These are phyloP conservation scores for Wallacemonas sp. DNA, from an alignment of 208 protist genomes.

Conservation along the genomic window DNA sequence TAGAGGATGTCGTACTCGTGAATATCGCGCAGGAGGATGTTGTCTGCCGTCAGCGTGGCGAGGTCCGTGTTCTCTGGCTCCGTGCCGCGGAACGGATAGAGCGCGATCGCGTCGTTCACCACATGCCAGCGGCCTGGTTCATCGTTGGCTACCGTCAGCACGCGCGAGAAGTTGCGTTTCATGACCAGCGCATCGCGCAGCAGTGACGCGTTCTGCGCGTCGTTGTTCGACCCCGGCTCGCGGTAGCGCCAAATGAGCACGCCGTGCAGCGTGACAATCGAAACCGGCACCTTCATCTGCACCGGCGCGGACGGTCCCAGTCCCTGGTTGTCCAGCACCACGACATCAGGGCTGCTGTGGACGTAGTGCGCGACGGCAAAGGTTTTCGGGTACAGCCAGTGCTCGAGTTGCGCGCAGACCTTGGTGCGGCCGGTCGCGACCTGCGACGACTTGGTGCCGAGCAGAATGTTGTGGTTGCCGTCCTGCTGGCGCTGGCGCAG, in stretches of 20 bases:
- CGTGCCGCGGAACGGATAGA: conserved; percentile 57
- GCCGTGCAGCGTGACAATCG: conserved; percentile 79
- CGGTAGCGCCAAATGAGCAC: conserved; percentile 77
- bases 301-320: conserved; percentile 36
- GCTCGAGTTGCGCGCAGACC: conserved; percentile 81
- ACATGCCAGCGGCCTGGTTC: conserved; percentile 69
- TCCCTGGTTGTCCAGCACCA: conserved; percentile 72
- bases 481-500: conserved; percentile 80
- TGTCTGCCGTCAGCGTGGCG: conserved; percentile 16
- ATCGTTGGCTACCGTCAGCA: conserved; percentile 41
- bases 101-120: conserved; percentile 80
- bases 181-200: conserved; percentile 49
- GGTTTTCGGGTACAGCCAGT: conserved; percentile 79
- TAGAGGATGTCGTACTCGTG: conserved; percentile 69
- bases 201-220: conserved; percentile 13
- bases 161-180: conserved; percentile 78
- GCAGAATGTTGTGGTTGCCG: conserved; percentile 82
- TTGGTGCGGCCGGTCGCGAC: conserved; percentile 77
- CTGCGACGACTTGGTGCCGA: conserved; percentile 54
- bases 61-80: conserved; percentile 17
- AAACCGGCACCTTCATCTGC: conserved; percentile 64
- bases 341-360: conserved; percentile 61
- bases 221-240: conserved; percentile 25
- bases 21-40: conserved; percentile 50
- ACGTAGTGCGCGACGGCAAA: conserved; percentile 72